Conservation (phyloP, 768 basidiomycete genomes). For the Tylopilus felleus region DNA sequence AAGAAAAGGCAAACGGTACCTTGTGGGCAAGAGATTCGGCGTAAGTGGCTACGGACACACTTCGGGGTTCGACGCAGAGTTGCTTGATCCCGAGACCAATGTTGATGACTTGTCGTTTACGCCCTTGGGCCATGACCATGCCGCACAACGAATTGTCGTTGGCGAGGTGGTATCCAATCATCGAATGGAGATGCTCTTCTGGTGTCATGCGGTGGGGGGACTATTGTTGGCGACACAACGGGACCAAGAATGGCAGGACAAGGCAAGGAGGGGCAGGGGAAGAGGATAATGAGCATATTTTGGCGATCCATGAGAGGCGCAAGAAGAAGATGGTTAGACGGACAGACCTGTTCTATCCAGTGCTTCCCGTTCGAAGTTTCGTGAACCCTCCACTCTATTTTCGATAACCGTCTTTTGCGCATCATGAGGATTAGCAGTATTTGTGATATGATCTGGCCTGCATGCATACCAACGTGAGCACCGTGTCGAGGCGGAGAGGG, state of each 20-base stretch:
- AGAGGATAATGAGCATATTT: slow-evolving; percentile 2
- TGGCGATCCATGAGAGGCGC: not conserved
- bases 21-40: slow-evolving; percentile 74
- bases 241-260: not conserved
- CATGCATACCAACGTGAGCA: not conserved
- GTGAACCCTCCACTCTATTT: slow-evolving; percentile 68
- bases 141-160: slow-evolving; percentile 68
- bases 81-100: slow-evolving; percentile 77
- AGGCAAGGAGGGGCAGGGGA: not conserved
- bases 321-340: not conserved
- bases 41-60: slow-evolving; percentile 55
- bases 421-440: slow-evolving; percentile 83
- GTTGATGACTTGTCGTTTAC: slow-evolving; percentile 70
- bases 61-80: slow-evolving; percentile 57
- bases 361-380: slow-evolving; percentile 62
- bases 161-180: slow-evolving; percentile 77
- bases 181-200: slow-evolving; percentile 64
- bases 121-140: slow-evolving; percentile 83
- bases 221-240: slow-evolving; percentile 25
- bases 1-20: slow-evolving; percentile 37
- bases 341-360: slow-evolving; percentile 74
- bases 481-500: not conserved
- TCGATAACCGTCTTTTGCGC: slow-evolving; percentile 75
- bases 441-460: slow-evolving; percentile 70
- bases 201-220: slow-evolving; percentile 59